Conservation (phyloP, 2,329 filamentous ascomycete genomes). For the Trichoderma arundinaceum region DNA sequence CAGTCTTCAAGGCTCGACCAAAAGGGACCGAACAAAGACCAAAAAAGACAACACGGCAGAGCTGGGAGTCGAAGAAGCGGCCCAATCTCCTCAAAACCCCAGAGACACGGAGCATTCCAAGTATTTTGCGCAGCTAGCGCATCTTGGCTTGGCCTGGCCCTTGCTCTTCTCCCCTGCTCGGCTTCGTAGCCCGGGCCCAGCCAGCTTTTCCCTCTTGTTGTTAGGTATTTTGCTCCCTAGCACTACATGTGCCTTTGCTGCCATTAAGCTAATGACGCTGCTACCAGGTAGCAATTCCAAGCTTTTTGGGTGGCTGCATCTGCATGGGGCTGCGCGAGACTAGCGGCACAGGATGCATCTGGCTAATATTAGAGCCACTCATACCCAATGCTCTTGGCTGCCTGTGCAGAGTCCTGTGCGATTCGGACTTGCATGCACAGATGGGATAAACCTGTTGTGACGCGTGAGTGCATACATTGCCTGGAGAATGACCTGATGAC, state of each 20-base stretch:
- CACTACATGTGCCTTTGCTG: no score
- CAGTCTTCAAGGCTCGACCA: not conserved
- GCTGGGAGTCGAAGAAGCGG: not conserved
- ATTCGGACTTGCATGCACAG: no score
- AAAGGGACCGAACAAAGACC: no score
- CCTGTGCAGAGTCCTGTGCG: not conserved
- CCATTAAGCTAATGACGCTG: no score
- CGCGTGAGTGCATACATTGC: not conserved
- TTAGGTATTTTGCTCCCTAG: no score
- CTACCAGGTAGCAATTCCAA: no score
- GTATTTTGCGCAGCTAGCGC: no score
- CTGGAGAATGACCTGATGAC: not conserved
- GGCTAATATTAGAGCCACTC: not conserved
- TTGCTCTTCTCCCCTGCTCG: not conserved
- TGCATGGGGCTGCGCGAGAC: conserved; percentile 2
- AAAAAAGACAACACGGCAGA: not conserved
- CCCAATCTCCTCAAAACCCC: conserved; percentile 8
- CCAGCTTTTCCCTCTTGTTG: not conserved
- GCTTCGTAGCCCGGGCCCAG: not conserved
- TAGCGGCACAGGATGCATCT: not conserved
- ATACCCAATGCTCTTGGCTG: conserved; percentile 1
- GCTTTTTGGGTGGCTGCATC: not conserved
- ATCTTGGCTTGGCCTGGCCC: no score
- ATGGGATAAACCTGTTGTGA: not conserved
- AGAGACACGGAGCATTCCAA: not conserved